phyloP scores from a whole-genome alignment of 129 eudicot genomes.

The Scalesia atractyloides region DNA sequence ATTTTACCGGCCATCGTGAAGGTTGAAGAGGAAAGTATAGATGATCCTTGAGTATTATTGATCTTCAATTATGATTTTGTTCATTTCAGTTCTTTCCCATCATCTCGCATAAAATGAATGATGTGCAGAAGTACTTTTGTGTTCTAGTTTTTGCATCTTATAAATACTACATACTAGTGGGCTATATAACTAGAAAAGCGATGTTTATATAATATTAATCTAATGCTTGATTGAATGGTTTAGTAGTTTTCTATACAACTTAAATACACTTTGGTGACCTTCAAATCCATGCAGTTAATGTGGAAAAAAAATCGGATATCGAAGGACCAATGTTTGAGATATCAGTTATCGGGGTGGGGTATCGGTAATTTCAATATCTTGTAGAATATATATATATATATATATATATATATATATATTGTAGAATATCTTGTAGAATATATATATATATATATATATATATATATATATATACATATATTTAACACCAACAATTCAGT shows the following conservation, averaged over 20 bases:
- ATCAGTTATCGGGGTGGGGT: no score
- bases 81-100: background rate
- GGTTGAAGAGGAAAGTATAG: conserved; percentile 14
- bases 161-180: background rate
- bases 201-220: background rate
- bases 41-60: conserved; percentile 11
- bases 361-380: no score
- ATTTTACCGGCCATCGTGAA: conserved; percentile 21
- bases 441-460: no score
- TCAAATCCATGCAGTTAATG: background rate
- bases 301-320: no score
- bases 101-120: conserved; percentile 4
- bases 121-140: background rate
- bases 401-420: no score
- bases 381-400: no score
- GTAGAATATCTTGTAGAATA: no score
- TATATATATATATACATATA: no score
- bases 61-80: conserved; percentile 19
- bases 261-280: background rate
- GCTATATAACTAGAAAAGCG: background rate
- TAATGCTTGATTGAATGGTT: background rate
- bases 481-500: no score
- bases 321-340: no score
- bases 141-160: background rate
- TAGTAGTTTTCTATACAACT: background rate